Evolutionary conservation across 2,329 filamentous ascomycete genomes (phyloP).

Genomic region (Pseudopyrenochaeta lycopersici): DNA sequence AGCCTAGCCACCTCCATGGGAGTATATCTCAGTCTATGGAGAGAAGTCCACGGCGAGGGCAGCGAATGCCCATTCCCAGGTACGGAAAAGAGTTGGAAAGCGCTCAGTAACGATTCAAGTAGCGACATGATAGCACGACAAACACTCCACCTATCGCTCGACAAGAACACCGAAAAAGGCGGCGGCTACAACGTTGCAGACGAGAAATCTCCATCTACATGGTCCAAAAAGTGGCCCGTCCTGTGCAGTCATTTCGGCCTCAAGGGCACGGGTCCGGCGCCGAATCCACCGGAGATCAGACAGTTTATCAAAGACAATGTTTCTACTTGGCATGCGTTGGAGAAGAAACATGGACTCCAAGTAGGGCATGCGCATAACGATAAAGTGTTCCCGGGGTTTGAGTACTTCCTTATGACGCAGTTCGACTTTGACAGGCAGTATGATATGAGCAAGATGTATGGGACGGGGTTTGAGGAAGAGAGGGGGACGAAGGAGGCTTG

Average conservation of each 20-base stretch:
- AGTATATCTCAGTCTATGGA: constrained; percentile 50
- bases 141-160: constrained; percentile 53
- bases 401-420: constrained; percentile 54
- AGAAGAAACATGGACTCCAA: constrained; percentile 42
- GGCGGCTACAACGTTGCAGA: constrained; percentile 55
- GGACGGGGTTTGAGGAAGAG: constrained; percentile 54
- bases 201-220: constrained; percentile 47
- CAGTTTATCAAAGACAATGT: constrained; percentile 40
- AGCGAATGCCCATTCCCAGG: constrained; percentile 52
- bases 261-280: constrained; percentile 44
- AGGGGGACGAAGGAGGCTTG: constrained; percentile 50
- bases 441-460: constrained; percentile 56
- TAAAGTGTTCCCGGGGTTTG: constrained; percentile 49
- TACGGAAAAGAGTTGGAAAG: constrained; percentile 45
- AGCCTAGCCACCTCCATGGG: constrained; percentile 47
- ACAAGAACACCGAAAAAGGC: constrained; percentile 45
- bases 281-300: constrained; percentile 31
- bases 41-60: constrained; percentile 49
- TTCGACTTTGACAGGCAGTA: constrained; percentile 58
- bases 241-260: constrained; percentile 57
- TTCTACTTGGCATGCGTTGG: constrained; percentile 31
- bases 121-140: constrained; percentile 54
- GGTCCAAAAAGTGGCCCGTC: constrained; percentile 56
- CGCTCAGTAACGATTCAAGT: constrained; percentile 48
- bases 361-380: constrained; percentile 51